Evolutionary conservation across 129 eudicot species (phyloP).

Genomic region (Mikania micrantha): DNA sequence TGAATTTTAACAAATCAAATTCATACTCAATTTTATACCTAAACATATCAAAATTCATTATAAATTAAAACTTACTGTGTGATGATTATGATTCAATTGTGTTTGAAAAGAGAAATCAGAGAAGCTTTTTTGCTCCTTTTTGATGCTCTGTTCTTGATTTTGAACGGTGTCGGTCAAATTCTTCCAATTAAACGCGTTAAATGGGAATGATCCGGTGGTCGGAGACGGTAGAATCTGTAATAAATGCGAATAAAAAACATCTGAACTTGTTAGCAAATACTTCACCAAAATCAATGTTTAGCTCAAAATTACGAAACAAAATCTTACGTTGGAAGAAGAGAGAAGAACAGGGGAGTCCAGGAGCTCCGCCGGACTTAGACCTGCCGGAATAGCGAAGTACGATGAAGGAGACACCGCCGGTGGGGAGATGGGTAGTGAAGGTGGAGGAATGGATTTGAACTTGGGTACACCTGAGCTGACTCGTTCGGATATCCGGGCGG

Average conservation of each 20-base stretch:
- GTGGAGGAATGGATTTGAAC: conserved; percentile 81
- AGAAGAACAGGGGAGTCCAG: conserved; percentile 86
- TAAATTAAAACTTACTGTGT: conserved; percentile 13
- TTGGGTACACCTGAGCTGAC: conserved; percentile 66
- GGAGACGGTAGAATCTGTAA: conserved; percentile 85
- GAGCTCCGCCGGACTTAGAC: conserved; percentile 71
- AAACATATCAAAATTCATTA: not conserved
- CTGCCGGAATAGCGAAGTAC: conserved; percentile 73
- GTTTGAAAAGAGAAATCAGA: conserved; percentile 73
- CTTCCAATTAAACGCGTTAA: conserved; percentile 61
- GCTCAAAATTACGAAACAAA: not conserved
- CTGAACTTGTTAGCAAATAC: not conserved
- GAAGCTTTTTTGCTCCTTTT: conserved; percentile 42
- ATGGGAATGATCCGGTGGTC: conserved; percentile 78
- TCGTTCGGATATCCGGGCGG: conserved; percentile 54
- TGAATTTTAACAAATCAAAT: conserved; percentile 16
- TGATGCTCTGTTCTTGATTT: conserved; percentile 37
- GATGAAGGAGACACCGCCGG: conserved; percentile 71
- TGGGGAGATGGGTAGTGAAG: conserved; percentile 69
- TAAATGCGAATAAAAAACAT: not conserved
- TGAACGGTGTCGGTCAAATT: conserved; percentile 17
- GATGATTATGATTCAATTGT: conserved; percentile 27
- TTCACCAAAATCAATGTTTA: no score
- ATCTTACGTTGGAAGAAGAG: conserved; percentile 53
- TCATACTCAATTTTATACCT: not conserved